Evolutionary conservation across 306 rosid genomes (phyloP).

Genomic region (Potentilla sterilis): DNA sequence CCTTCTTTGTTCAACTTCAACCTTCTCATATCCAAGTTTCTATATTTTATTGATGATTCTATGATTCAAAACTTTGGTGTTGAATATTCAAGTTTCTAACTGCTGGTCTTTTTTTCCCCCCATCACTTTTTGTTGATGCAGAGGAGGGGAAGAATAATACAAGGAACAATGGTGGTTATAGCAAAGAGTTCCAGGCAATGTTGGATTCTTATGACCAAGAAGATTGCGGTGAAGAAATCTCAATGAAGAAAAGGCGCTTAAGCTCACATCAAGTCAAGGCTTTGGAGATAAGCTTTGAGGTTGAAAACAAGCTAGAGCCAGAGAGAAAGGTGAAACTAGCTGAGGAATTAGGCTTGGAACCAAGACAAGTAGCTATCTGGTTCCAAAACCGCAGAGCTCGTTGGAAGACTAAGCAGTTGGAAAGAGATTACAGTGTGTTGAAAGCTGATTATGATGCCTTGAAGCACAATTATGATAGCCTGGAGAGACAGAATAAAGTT

Average conservation of each 20-base stretch:
- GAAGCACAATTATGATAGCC: conserved; percentile 42
- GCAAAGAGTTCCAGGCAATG: conserved; percentile 75
- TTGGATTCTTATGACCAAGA: conserved; percentile 62
- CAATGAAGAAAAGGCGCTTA: conserved; percentile 59
- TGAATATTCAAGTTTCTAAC: not conserved
- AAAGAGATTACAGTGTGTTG: conserved; percentile 58
- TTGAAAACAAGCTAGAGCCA: conserved; percentile 74
- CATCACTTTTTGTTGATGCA: conserved; percentile 6
- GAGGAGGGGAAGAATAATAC: conserved; percentile 30
- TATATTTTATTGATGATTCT: not conserved
- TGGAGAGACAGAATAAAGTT: conserved; percentile 47
- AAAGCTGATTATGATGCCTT: conserved; percentile 56
- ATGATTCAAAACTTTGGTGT: not conserved
- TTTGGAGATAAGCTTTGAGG: conserved; percentile 61
- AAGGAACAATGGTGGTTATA: conserved; percentile 35
- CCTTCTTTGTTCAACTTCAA: not conserved
- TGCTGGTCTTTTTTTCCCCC: not conserved
- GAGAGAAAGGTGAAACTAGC: conserved; percentile 65
- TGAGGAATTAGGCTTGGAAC: conserved; percentile 60
- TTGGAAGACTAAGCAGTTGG: conserved; percentile 74
- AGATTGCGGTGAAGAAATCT: conserved; percentile 46
- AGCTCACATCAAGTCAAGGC: conserved; percentile 63
- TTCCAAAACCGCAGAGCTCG: conserved; percentile 86
- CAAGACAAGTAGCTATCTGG: conserved; percentile 83
- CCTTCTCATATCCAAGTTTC: not conserved